These are phyloP conservation scores for Saccharomycopsis schoenii DNA, from an alignment of 805 yeast species.

Conservation along the genomic window DNA sequence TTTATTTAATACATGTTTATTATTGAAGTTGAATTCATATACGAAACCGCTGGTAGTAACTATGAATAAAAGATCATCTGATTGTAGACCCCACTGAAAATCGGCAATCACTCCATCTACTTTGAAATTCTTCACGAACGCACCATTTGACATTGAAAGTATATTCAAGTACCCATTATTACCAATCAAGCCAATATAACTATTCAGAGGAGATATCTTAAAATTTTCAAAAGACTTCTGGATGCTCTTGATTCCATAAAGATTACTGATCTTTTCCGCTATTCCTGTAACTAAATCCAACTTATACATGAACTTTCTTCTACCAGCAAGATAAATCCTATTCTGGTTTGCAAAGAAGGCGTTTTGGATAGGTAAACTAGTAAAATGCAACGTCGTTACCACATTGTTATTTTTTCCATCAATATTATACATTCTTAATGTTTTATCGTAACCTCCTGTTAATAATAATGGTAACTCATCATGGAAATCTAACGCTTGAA, in stretches of 20 bases:
- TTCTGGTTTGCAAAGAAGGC: constrained; percentile 45
- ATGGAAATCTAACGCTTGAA: constrained; percentile 84
- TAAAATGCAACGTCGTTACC: constrained; percentile 72
- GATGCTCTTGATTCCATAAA: constrained; percentile 83
- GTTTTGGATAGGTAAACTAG: constrained; percentile 70
- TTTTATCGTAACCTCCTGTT: constrained; percentile 89
- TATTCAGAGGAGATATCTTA: constrained; percentile 64
- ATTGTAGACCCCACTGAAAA: constrained; percentile 48
- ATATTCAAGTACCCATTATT: constrained; percentile 87
- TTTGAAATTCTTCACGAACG: constrained; percentile 79
- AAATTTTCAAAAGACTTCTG: constrained; percentile 86
- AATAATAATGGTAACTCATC: constrained; percentile 60
- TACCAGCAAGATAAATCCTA: constrained; percentile 74
- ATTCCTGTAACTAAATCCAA: constrained; percentile 76
- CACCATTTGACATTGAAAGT: constrained; percentile 67
- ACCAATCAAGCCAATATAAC: constrained; percentile 66
- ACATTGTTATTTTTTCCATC: constrained; percentile 79
- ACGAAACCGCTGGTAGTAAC: constrained; percentile 77
- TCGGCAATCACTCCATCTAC: constrained; percentile 82
- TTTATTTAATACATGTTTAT: constrained; percentile 42
- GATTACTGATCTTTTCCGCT: constrained; percentile 74
- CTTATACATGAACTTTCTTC: constrained; percentile 83
- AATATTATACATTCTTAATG: constrained; percentile 76
- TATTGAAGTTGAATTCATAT: constrained; percentile 67
- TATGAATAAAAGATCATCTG: constrained; percentile 39